Conservation (phyloP, 768 basidiomycete species). For the Russula virescens region DNA sequence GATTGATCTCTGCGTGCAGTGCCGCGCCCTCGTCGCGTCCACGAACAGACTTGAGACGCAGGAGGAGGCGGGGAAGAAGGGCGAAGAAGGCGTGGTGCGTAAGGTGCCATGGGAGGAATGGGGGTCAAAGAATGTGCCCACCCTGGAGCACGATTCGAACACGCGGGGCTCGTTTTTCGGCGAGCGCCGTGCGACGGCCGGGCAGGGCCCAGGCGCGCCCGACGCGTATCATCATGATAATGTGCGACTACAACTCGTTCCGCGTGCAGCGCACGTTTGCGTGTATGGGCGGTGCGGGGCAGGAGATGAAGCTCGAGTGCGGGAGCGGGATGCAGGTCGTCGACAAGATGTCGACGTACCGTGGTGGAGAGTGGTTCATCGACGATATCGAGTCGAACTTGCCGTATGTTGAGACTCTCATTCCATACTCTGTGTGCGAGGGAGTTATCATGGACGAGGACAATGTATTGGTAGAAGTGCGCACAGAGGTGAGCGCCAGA, state of each 20-base stretch:
- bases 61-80: background rate
- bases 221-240: conserved; percentile 4
- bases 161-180: conserved; percentile 16
- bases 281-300: background rate
- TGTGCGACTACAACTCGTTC: conserved; percentile 14
- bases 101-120: conserved; percentile 4
- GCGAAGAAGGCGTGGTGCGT: background rate
- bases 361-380: conserved; percentile 2
- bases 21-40: conserved; percentile 4
- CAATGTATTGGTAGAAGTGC: conserved; percentile 9
- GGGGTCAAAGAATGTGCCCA: background rate
- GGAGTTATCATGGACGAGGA: conserved; percentile 12
- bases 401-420: conserved; percentile 14
- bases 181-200: conserved; percentile 14
- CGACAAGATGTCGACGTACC: background rate
- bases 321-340: background rate
- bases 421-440: conserved; percentile 3
- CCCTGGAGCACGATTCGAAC: conserved; percentile 9
- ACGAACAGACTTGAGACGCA: background rate
- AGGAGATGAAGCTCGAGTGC: background rate
- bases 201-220: background rate
- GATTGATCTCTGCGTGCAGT: conserved; percentile 9
- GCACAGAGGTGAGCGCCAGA: background rate
- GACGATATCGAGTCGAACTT: background rate
- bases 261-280: background rate